phyloP scores from a whole-genome alignment of 805 yeast genomes.

The Yarrowia osloensis region DNA sequence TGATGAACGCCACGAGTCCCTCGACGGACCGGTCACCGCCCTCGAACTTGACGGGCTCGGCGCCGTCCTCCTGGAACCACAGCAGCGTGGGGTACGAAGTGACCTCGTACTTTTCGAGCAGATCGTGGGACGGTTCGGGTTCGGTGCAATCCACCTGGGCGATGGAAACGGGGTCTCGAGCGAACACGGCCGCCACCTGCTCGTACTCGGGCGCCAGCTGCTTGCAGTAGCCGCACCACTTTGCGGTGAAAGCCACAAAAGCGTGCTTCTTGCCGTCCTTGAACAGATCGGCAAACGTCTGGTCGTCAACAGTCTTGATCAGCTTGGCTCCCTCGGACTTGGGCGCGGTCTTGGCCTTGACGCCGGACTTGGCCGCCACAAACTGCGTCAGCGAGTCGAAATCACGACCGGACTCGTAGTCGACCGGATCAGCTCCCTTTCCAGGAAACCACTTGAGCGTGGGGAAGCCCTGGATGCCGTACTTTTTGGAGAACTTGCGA shows the following conservation, averaged over 20 bases:
- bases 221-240: slow-evolving; percentile 63
- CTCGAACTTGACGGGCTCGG: slow-evolving; percentile 52
- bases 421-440: slow-evolving; percentile 51
- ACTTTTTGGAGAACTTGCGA: slow-evolving; percentile 52
- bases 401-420: slow-evolving; percentile 58
- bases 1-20: slow-evolving; percentile 54
- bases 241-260: slow-evolving; percentile 58
- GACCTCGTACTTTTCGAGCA: slow-evolving; percentile 49
- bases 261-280: slow-evolving; percentile 43
- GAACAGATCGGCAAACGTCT: slow-evolving; percentile 49
- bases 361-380: slow-evolving; percentile 46
- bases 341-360: slow-evolving; percentile 36
- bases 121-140: slow-evolving; percentile 46
- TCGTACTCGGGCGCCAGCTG: slow-evolving; percentile 54
- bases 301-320: slow-evolving; percentile 42
- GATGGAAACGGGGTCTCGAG: slow-evolving; percentile 45
- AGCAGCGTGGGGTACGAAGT: slow-evolving; percentile 58
- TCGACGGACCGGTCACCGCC: slow-evolving; percentile 53
- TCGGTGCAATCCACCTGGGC: slow-evolving; percentile 54
- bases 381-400: slow-evolving; percentile 53
- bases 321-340: slow-evolving; percentile 24
- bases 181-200: slow-evolving; percentile 52
- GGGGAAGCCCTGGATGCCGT: slow-evolving; percentile 65
- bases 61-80: slow-evolving; percentile 53
- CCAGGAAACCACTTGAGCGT: slow-evolving; percentile 59